Conservation (phyloP, 441 rosid species). For the Isatis lusitanica region DNA sequence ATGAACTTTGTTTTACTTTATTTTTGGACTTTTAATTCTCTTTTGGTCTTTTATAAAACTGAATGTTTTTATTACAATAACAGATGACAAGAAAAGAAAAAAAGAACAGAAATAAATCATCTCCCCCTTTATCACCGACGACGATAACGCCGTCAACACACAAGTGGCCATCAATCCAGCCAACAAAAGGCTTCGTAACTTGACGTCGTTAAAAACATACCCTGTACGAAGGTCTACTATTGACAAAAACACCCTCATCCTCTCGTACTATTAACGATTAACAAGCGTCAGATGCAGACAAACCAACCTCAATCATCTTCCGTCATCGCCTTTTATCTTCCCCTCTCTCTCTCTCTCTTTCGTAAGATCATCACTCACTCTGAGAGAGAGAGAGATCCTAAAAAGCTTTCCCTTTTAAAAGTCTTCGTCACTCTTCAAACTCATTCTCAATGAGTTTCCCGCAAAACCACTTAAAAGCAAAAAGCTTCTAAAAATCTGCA, state of each 20-base stretch:
- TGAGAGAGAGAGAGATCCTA: too few species aligned
- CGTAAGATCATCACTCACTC: background rate
- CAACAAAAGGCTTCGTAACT: background rate
- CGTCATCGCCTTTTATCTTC: background rate
- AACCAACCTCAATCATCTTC: slow-evolving; percentile 3
- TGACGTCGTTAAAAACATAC: background rate
- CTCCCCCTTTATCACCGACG: background rate
- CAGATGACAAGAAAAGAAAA: too few species aligned
- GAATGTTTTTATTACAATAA: too few species aligned
- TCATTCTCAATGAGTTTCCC: background rate
- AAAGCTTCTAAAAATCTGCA: background rate
- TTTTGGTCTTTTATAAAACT: too few species aligned
- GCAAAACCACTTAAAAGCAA: background rate
- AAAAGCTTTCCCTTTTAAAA: background rate
- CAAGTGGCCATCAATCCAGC: background rate
- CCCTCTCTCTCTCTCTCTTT: background rate
- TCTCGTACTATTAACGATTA: background rate
- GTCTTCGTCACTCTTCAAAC: background rate
- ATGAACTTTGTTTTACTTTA: too few species aligned
- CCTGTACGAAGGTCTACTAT: background rate
- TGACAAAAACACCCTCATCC: background rate
- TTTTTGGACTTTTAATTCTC: too few species aligned
- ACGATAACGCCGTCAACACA: background rate
- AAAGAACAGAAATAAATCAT: too few species aligned
- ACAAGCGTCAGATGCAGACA: background rate